Base-by-base conservation (phyloP, 169 alveolate species). In the Plasmodium malariae region DNA sequence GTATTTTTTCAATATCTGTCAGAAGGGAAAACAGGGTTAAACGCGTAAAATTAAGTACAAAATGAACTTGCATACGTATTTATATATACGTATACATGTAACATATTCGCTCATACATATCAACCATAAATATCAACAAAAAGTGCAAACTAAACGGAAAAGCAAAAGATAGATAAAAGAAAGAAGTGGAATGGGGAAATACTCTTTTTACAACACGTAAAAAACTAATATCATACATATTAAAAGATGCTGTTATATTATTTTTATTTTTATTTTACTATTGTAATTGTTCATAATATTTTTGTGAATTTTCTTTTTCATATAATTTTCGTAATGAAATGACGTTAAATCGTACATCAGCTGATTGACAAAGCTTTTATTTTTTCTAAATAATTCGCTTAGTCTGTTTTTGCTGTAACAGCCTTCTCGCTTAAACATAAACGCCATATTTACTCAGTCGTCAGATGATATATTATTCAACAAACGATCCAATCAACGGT, bases 361-460 rank as follows among this genome's bases (percentile, higher is more conserved):
- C 26, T 69, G 91, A 45, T 85, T 85, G 37, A 85, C 49, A 36
- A 85, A 85, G 21, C 68, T 36, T 43, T 85, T 71, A 62, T 85
- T 85, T 68, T 85, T 85, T 9, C 86, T 67, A 71, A 85, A 85
- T 12, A 69, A 17, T 32, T 85, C 91, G 43, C 73, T 67, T 32
- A 85, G 62, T 48, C 91, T 30, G 49, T 85, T 85, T 54, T 85
- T 85, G 69, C 91, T 68, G 55, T 85, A 85, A 60, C 86, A 68
- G 28, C 91, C 91, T 69, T 85, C 91, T 45, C 91, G 24, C 30
- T 85, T 85, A 85, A 85, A 85, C 49, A 71, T 85, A 24, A 68
- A 85, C 32, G 91, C 91, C 91, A 85, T 85, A 30, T 67, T 78
- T 48, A 45, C 14, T 71, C 49, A 28, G 9, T 70, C 19, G 6